These are phyloP conservation scores for Xylaria telfairii DNA, from an alignment of 495 filamentous ascomycete species.

Conservation along the genomic window DNA sequence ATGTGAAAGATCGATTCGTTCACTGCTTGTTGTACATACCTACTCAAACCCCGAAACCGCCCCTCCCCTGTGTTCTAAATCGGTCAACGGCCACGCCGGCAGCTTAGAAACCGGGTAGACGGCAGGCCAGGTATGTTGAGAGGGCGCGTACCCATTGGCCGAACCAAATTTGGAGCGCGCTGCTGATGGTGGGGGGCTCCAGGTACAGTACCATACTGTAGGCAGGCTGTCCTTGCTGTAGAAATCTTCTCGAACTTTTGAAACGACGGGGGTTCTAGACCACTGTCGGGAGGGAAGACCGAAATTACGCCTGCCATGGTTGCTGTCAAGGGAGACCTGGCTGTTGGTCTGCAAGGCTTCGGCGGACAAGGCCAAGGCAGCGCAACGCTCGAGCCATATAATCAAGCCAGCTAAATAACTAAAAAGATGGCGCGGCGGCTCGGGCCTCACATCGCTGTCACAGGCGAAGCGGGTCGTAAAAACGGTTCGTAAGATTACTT, in stretches of 20 bases:
- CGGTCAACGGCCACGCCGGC: constrained; percentile 21
- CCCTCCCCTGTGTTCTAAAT: constrained; percentile 4
- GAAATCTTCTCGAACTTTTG: constrained; percentile 22
- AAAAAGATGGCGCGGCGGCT: constrained; percentile 9
- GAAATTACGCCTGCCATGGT: neutral
- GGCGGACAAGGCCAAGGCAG: neutral
- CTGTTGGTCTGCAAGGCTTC: neutral
- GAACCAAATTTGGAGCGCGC: constrained; percentile 7
- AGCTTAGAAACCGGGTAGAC: constrained; percentile 5
- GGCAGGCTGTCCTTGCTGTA: neutral
- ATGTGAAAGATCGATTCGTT: neutral
- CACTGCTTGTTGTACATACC: neutral
- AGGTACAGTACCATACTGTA: too few relatives aligned
- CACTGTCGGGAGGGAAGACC: constrained; percentile 4
- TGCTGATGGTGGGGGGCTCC: constrained; percentile 4
- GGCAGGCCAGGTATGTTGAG: neutral
- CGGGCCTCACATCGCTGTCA: constrained; percentile 13
- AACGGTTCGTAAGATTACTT: neutral
- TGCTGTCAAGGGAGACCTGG: constrained; percentile 3
- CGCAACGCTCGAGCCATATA: constrained; percentile 5
- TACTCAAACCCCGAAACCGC: neutral
- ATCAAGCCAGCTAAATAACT: constrained; percentile 3
- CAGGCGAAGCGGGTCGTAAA: neutral
- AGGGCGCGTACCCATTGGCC: neutral
- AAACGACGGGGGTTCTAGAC: constrained; percentile 11